Base-by-base conservation (phyloP, 106 monocot species). In the Phalaenopsis aphrodite region DNA sequence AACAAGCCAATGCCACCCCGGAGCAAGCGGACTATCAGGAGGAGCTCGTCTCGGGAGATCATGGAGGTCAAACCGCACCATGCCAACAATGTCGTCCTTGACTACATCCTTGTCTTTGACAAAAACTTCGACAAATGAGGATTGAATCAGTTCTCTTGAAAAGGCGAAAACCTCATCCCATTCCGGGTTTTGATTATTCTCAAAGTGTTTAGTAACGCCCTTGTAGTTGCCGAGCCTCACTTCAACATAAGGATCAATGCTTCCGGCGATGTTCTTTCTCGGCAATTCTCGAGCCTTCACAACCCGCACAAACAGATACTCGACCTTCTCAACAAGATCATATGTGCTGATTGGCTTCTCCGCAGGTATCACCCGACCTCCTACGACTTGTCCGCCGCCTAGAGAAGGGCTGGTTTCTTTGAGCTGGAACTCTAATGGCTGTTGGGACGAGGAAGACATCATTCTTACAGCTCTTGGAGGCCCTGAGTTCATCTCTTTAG, bases 121-220 rank as follows among this genome's bases (percentile, higher is more conserved):
- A 39, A 87, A 77, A n/a, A 95, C 66, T 75, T 95, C 94, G 41
- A 88, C 80, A 1, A 79, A 12, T 12, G 94, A 88, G 11, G 89
- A 88, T 81, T 95, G 94, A 30, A 95, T 84, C 48, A 41, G 76
- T 48, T 95, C 94, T 49, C 75, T 92, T 19, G 94, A 85, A 78
- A 90, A 95, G 77, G 94, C 89, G 80, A 95, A 95, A 17, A 89
- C 91, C 47, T 95, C 90, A 68, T 90, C 90, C 88, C 86, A 92
- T 85, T 57, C 52, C 83, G 82, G 48, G 82, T 52, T 52, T 12
- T 52, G 52, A 52, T 52, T 52, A 10, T 52, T 1, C 8, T 47
- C 55, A 14, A 81, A 52, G 17, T 77, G 77, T 24, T 81, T 49
- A 42, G 89, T 94, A 42, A 88, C 71, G 1, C 91, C 91, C 16